Evolutionary conservation across 2,329 filamentous ascomycete genomes (phyloP), one percentile per base, ranked within the genome.

Genomic region (Bipolaris victoriae): DNA sequence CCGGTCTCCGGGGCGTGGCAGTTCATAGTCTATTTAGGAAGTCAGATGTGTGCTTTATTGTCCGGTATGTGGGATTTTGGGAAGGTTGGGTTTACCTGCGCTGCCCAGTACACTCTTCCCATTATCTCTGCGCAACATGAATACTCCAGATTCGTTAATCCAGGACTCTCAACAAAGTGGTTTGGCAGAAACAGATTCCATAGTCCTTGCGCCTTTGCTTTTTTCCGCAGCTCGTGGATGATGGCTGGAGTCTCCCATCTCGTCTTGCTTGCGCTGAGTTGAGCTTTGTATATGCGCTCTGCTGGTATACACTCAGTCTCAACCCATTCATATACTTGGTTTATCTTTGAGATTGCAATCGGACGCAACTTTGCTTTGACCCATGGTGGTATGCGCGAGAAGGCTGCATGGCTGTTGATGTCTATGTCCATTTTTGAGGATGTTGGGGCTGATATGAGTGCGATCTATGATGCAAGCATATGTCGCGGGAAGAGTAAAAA

Each of bases 301-400:
- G 75, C 74, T 0, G 78, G 78, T 31, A 80, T 78, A 61, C 76
- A 80, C 62, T 81, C 79, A 22, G 68, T 75, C 63, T 81, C 78
- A 29, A 80, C 77, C 71, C 75, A 81, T 37, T 79, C 73, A 52
- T 79, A 70, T 13, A 80, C 78, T 46, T 74, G 73, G 45, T 74
- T 67, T 26, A 81, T 81, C 64, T 76, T 79, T 20, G 78, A 73
- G 47, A 80, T 70, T 20, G 79, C 79, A 52, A 78, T 71, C 0
- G 64, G 66, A 62, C 75, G 84, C 47, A 86, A 73, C 64, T 81
- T 85, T 11, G 84, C 77, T 57, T 81, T 82, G 16, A 81, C 80
- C 77, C 79, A 81, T 43, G 75, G 74, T 13, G 77, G 77, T 52
- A 77, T 75, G 49, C 71, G 73, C 11, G 64, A 61, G 57, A 79